These are phyloP conservation scores for Brassica rapa DNA, from an alignment of 345 rosid species.

Conservation along the genomic window DNA sequence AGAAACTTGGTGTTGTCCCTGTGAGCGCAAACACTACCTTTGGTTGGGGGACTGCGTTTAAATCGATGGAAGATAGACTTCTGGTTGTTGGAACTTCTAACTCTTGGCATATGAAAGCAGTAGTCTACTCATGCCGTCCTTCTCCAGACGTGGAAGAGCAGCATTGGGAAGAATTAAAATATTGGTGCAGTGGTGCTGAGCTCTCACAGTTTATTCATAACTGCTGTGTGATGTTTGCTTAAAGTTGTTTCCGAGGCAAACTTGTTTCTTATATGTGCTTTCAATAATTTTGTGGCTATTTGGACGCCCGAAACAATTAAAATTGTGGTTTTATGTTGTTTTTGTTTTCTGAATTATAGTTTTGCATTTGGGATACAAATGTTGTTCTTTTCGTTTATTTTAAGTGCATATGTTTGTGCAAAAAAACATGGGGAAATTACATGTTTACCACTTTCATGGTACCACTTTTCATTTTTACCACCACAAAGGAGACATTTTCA, in stretches of 20 bases:
- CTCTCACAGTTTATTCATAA: not conserved
- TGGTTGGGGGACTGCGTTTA: no score
- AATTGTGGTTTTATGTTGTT: not conserved
- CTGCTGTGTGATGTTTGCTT: conserved; percentile 26
- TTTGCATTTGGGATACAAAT: no score
- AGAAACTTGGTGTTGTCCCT: no score
- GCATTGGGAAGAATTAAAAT: conserved; percentile 7
- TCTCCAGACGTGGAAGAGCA: conserved; percentile 30
- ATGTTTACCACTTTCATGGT: no score
- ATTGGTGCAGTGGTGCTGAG: not conserved
- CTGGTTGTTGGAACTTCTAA: no score
- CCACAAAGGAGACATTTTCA: no score
- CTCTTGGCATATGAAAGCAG: conserved; percentile 41
- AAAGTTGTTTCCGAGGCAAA: not conserved
- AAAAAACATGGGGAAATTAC: no score
- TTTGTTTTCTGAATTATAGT: not conserved
- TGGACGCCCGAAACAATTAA: not conserved
- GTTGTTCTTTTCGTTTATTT: no score
- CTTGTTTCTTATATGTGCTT: not conserved
- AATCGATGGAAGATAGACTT: no score
- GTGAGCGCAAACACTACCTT: no score
- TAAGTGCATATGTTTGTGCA: no score
- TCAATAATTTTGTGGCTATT: not conserved
- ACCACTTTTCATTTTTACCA: no score
- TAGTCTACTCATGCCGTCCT: conserved; percentile 62